These are phyloP conservation scores for Stagonosporopsis vannaccii DNA, from an alignment of 2,329 filamentous ascomycete species.

Conservation along the genomic window DNA sequence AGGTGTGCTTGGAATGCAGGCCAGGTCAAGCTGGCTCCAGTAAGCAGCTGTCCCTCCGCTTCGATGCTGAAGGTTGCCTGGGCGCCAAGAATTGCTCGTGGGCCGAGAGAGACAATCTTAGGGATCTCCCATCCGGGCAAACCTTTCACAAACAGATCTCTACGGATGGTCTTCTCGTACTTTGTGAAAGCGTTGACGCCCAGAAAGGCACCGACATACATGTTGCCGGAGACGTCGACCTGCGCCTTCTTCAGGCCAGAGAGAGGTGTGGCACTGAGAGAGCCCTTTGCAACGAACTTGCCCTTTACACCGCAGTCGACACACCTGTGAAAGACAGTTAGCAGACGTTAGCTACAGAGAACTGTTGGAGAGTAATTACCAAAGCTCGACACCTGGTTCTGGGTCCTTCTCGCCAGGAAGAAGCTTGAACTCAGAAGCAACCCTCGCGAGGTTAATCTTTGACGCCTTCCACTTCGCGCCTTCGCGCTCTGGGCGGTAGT, in stretches of 20 bases:
- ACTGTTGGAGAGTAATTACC: background rate
- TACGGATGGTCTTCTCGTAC: constrained; percentile 16
- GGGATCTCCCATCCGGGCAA: constrained; percentile 14
- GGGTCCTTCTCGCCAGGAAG: constrained; percentile 13
- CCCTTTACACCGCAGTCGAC: constrained; percentile 14
- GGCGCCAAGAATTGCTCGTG: constrained; percentile 6
- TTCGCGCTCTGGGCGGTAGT: constrained; percentile 11
- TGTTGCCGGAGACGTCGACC: constrained; percentile 13
- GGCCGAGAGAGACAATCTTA: constrained; percentile 12
- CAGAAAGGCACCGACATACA: constrained; percentile 16
- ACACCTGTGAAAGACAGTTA: background rate
- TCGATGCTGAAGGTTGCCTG: constrained; percentile 14
- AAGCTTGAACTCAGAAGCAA: constrained; percentile 12
- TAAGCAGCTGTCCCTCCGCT: constrained; percentile 13
- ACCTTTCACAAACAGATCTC: constrained; percentile 13
- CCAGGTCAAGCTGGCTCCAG: constrained; percentile 14
- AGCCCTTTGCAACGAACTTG: constrained; percentile 14
- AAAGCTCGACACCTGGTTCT: constrained; percentile 14
- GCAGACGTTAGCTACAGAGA: background rate
- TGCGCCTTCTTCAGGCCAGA: constrained; percentile 17
- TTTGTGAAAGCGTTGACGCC: constrained; percentile 12
- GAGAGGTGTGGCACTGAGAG: constrained; percentile 13
- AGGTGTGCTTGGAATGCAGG: constrained; percentile 11
- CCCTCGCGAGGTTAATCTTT: constrained; percentile 11
- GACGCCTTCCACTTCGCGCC: constrained; percentile 13